These are phyloP conservation scores for Septoria linicola DNA, from an alignment of 2,329 filamentous ascomycete genomes.

Conservation along the genomic window DNA sequence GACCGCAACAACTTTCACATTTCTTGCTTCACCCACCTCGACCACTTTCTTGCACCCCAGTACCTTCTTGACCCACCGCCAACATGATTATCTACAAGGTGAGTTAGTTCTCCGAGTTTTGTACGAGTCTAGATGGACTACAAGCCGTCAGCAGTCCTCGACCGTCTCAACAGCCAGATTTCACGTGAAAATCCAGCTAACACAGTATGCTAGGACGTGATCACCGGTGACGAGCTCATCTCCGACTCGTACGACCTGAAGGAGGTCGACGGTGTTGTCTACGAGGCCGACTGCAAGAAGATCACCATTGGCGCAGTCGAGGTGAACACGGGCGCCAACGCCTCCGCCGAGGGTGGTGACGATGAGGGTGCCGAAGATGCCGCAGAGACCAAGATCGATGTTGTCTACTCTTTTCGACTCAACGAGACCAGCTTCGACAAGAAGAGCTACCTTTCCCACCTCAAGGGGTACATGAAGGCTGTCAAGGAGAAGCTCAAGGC, in stretches of 20 bases:
- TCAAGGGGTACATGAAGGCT: slow-evolving; percentile 95
- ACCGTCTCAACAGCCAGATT: slow-evolving; percentile 10
- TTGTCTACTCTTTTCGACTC: slow-evolving; percentile 89
- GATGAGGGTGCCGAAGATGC: slow-evolving; percentile 70
- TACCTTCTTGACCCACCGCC: slow-evolving; percentile 29
- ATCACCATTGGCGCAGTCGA: slow-evolving; percentile 71
- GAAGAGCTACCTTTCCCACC: slow-evolving; percentile 77
- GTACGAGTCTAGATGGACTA: background rate
- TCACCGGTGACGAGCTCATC: slow-evolving; percentile 92
- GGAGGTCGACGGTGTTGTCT: slow-evolving; percentile 74
- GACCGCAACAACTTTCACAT: background rate
- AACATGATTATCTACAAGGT: slow-evolving; percentile 62
- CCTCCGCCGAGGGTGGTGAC: slow-evolving; percentile 80
- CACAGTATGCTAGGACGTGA: slow-evolving; percentile 64
- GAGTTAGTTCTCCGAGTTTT: slow-evolving; percentile 27
- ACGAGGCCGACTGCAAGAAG: slow-evolving; percentile 90
- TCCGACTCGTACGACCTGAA: slow-evolving; percentile 89
- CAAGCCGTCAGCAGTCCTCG: slow-evolving; percentile 1
- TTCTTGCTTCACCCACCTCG: background rate
- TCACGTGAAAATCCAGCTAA: slow-evolving; percentile 19
- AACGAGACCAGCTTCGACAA: slow-evolving; percentile 78
- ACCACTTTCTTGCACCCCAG: slow-evolving; percentile 11
- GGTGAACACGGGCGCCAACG: slow-evolving; percentile 87
- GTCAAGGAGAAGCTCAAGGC: slow-evolving; percentile 70
- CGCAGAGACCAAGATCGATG: slow-evolving; percentile 79